phyloP scores from a whole-genome alignment of 768 basidiomycete species.

The Russula olivacea region DNA sequence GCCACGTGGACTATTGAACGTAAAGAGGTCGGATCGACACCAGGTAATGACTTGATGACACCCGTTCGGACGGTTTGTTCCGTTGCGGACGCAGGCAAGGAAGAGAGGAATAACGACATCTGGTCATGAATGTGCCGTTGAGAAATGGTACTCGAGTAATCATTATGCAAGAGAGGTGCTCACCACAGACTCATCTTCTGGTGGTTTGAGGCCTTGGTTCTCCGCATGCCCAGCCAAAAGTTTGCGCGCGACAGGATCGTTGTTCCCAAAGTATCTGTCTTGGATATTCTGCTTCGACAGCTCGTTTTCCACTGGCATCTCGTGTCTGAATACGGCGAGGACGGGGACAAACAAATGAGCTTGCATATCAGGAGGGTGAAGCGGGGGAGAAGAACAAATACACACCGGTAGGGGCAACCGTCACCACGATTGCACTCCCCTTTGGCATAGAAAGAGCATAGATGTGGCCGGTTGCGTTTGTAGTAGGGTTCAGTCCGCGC shows the following conservation, averaged over 20 bases:
- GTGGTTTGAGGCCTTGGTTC: slow-evolving; percentile 75
- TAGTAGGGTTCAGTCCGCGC: slow-evolving; percentile 96
- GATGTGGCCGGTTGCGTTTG: slow-evolving; percentile 89
- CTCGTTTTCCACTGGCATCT: slow-evolving; percentile 77
- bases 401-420: slow-evolving; percentile 85
- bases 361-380: background rate
- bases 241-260: slow-evolving; percentile 92
- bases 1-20: slow-evolving; percentile 83
- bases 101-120: slow-evolving; percentile 84
- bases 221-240: slow-evolving; percentile 79
- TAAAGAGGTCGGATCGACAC: slow-evolving; percentile 55
- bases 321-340: slow-evolving; percentile 53
- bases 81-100: slow-evolving; percentile 61
- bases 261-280: slow-evolving; percentile 88
- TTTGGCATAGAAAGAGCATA: slow-evolving; percentile 94
- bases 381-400: background rate
- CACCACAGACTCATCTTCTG: slow-evolving; percentile 83
- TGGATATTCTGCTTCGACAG: slow-evolving; percentile 88
- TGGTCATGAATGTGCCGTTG: slow-evolving; percentile 31
- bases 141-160: background rate
- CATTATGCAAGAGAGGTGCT: slow-evolving; percentile 33
- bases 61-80: slow-evolving; percentile 70
- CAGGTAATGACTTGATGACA: slow-evolving; percentile 62
- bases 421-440: slow-evolving; percentile 88
- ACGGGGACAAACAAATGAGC: background rate